Percentiles rank a stretch among this genome's conserved stretches.
These are phyloP conservation scores for Lactarius pseudohatsudake DNA, from an alignment of 768 basidiomycete species.

Conservation along the genomic window DNA sequence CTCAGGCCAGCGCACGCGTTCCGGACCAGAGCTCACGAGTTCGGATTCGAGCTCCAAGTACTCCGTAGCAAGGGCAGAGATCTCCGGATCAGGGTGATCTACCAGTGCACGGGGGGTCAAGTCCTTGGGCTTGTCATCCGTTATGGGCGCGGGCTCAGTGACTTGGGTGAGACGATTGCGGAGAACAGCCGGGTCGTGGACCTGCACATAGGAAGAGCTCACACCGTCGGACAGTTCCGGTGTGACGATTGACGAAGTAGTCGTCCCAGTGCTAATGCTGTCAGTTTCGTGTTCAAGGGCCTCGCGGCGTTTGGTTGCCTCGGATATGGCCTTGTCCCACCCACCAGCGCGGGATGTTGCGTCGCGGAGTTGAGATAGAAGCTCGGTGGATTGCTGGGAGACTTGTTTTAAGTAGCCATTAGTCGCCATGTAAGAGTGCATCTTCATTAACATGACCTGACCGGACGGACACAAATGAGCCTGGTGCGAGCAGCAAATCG, in stretches of 20 bases:
- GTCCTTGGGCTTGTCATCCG: conserved; percentile 27
- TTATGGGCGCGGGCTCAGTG: not conserved
- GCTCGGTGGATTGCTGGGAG: conserved; percentile 45
- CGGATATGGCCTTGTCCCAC: conserved; percentile 58
- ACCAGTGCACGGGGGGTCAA: conserved; percentile 48
- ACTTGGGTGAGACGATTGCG: conserved; percentile 51
- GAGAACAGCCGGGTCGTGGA: conserved; percentile 50
- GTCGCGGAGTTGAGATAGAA: conserved; percentile 47
- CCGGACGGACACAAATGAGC: not conserved
- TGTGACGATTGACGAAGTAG: conserved; percentile 38
- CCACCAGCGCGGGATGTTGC: conserved; percentile 58
- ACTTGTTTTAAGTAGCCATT: conserved; percentile 79
- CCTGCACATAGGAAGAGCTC: conserved; percentile 55
- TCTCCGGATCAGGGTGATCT: conserved; percentile 62
- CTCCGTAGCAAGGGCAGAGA: conserved; percentile 71
- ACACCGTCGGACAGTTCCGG: conserved; percentile 46
- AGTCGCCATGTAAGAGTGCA: conserved; percentile 89
- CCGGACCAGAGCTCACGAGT: conserved; percentile 68
- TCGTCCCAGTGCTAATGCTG: conserved; percentile 15
- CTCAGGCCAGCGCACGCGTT: conserved; percentile 72
- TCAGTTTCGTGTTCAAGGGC: conserved; percentile 39
- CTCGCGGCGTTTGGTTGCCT: conserved; percentile 48
- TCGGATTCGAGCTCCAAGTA: conserved; percentile 77
- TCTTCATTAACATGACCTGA: conserved; percentile 88
- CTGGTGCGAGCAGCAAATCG: not conserved